Conservation (phyloP, 2,329 filamentous ascomycete genomes). For the Nemania bipapillata region DNA sequence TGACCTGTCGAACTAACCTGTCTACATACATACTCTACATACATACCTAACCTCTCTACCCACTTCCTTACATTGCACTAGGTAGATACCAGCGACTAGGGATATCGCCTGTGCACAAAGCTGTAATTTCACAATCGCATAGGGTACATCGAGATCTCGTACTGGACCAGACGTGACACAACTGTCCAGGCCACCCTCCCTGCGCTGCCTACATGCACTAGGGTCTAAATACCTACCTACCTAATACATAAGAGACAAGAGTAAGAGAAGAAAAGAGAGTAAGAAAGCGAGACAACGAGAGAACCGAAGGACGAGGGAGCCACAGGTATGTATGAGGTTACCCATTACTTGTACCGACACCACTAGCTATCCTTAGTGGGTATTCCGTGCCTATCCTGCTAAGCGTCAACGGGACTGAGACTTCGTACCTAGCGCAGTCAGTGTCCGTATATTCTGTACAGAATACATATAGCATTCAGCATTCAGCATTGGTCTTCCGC, state of each 20-base stretch:
- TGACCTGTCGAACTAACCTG: too few relatives aligned
- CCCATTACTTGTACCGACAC: not conserved
- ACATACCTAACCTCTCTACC: not conserved
- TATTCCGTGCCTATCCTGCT: not conserved
- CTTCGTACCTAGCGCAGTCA: too few relatives aligned
- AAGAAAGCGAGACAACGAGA: too few relatives aligned
- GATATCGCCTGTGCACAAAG: slow-evolving; percentile 23
- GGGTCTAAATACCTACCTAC: not conserved
- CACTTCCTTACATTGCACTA: not conserved
- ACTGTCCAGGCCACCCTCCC: slow-evolving; percentile 2
- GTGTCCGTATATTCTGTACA: slow-evolving; percentile 20
- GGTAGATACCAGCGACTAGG: not conserved
- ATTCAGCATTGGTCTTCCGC: slow-evolving; percentile 30
- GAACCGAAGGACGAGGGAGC: not conserved
- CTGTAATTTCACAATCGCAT: slow-evolving; percentile 9
- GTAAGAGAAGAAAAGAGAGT: not conserved
- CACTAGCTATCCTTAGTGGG: not conserved
- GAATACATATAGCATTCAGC: slow-evolving; percentile 16
- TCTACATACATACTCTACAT: not conserved
- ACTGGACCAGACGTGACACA: slow-evolving; percentile 13
- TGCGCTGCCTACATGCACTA: not conserved
- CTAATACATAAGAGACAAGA: not conserved
- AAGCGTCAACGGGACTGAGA: slow-evolving; percentile 9
- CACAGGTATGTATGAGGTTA: not conserved
- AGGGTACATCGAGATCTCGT: slow-evolving; percentile 28